These are phyloP conservation scores for Talaromyces adpressus DNA, from an alignment of 495 filamentous ascomycete species.

Conservation along the genomic window DNA sequence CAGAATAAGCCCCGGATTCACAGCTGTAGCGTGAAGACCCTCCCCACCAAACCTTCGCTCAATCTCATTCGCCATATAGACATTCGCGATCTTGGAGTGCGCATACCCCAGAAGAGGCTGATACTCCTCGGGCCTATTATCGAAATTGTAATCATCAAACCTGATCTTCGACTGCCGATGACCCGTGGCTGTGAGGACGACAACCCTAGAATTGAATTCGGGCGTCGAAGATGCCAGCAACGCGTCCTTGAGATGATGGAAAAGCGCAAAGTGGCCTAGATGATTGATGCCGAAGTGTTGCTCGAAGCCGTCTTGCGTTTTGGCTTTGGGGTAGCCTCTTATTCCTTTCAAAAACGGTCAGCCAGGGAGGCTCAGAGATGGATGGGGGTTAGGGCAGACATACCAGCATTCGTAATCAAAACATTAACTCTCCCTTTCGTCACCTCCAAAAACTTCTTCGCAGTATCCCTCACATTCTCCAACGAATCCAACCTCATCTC, in stretches of 20 bases:
- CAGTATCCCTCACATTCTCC: neutral
- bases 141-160: slow-evolving; percentile 21
- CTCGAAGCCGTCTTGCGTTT: slow-evolving; percentile 39
- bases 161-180: slow-evolving; percentile 19
- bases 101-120: slow-evolving; percentile 26
- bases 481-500: slow-evolving; percentile 2
- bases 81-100: slow-evolving; percentile 30
- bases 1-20: slow-evolving; percentile 34
- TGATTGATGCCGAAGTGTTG: slow-evolving; percentile 44
- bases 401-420: slow-evolving; percentile 8
- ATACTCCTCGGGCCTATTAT: slow-evolving; percentile 24
- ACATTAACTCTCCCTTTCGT: slow-evolving; percentile 3
- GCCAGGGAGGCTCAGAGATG: too few relatives aligned
- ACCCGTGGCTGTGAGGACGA: slow-evolving; percentile 31
- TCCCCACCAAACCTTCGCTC: slow-evolving; percentile 31
- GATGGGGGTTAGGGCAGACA: neutral
- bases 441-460: neutral
- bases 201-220: slow-evolving; percentile 35
- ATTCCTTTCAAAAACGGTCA: neutral
- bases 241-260: slow-evolving; percentile 35
- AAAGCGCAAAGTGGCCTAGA: slow-evolving; percentile 42
- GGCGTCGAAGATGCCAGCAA: slow-evolving; percentile 32
- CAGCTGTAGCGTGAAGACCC: slow-evolving; percentile 31
- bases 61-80: slow-evolving; percentile 41
- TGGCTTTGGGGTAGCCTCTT: slow-evolving; percentile 5